phyloP scores from a whole-genome alignment of 1,139 yeast genomes.

The Kodamaea plutei region DNA sequence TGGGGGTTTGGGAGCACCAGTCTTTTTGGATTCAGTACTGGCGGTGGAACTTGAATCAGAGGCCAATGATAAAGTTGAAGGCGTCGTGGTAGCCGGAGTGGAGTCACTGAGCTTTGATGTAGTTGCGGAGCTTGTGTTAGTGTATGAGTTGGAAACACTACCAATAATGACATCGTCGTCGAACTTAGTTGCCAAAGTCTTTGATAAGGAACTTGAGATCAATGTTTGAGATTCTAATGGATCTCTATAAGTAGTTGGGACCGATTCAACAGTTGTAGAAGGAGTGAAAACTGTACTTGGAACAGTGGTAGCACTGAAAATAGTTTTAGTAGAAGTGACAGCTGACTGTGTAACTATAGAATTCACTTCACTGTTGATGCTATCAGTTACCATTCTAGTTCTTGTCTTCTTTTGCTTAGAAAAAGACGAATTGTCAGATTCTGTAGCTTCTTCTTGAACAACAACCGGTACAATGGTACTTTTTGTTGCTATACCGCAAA shows the following conservation, averaged over 20 bases:
- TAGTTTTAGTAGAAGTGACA: conserved; percentile 24
- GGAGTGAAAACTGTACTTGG: conserved; percentile 20
- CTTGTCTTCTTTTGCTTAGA: conserved; percentile 4
- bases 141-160: background rate
- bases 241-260: conserved; percentile 20
- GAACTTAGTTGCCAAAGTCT: conserved; percentile 10
- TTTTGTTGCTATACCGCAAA: conserved; percentile 3
- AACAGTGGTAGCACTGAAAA: conserved; percentile 23
- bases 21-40: background rate
- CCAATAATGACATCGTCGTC: conserved; percentile 9
- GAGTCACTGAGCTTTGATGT: too few relatives aligned
- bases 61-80: background rate
- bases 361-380: conserved; percentile 4
- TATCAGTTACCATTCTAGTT: conserved; percentile 9
- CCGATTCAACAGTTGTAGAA: conserved; percentile 15
- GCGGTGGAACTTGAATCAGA: background rate
- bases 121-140: background rate
- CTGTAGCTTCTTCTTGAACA: background rate
- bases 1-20: background rate
- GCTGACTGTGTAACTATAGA: conserved; percentile 16
- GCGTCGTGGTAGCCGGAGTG: too few relatives aligned
- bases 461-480: conserved; percentile 3
- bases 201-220: conserved; percentile 11
- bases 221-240: conserved; percentile 27
- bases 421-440: conserved; percentile 11